phyloP scores from a whole-genome alignment of 106 monocot genomes.

The Dioscorea zingiberensis region DNA sequence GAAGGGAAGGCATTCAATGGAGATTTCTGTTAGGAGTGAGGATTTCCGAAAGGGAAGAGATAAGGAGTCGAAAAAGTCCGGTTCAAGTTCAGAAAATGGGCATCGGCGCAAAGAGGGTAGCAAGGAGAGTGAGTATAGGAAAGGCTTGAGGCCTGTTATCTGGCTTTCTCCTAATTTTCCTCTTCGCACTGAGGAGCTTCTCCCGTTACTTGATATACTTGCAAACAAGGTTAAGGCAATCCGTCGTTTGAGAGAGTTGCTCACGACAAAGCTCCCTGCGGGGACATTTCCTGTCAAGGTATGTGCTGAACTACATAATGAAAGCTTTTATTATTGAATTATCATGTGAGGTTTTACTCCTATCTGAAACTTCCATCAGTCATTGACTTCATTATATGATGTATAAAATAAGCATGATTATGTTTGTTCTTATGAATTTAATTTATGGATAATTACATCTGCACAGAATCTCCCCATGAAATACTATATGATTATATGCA shows the following conservation, averaged over 20 bases:
- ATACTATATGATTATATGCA: too few species aligned
- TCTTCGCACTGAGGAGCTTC: conserved; percentile 57
- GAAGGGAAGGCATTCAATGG: conserved; percentile 60
- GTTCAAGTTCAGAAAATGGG: conserved; percentile 18
- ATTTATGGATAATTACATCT: too few species aligned
- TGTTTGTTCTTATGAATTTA: too few species aligned
- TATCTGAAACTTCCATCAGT: too few species aligned
- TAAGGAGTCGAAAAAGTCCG: conserved; percentile 27
- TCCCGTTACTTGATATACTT: conserved; percentile 89
- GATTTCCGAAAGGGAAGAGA: conserved; percentile 30
- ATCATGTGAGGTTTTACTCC: too few species aligned
- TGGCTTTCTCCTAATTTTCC: conserved; percentile 71
- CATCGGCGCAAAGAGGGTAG: conserved; percentile 24
- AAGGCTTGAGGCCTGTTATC: conserved; percentile 61
- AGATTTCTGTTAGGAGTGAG: conserved; percentile 24
- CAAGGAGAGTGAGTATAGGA: conserved; percentile 74
- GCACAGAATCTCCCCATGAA: too few species aligned
- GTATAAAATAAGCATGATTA: too few species aligned
- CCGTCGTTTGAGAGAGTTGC: conserved; percentile 75
- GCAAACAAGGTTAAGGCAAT: conserved; percentile 99
- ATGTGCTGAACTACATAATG: conserved; percentile 4
- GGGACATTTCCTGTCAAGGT: conserved; percentile 98
- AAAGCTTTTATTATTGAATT: too few species aligned
- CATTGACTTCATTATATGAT: too few species aligned
- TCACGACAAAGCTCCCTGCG: conserved; percentile 69